Evolutionary conservation across 2,329 filamentous ascomycete genomes (phyloP), one percentile per base, ranked within the genome.

Genomic region (Beauveria bassiana): DNA sequence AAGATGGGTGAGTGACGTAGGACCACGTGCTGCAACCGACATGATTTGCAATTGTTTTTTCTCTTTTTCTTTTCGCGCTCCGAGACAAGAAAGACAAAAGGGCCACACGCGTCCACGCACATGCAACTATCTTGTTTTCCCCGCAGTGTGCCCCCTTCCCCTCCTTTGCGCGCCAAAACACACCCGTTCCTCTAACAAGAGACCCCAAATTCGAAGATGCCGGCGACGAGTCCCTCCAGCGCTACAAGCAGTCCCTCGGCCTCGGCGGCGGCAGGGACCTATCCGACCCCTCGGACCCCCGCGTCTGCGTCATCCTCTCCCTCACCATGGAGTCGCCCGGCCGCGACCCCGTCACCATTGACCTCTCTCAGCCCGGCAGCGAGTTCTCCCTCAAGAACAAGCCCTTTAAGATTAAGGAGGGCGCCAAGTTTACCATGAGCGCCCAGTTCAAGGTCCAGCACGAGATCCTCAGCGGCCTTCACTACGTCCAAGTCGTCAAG

Each of bases 351-450:
- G 93, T 97, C 70, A 89, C 89, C 68, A 93, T 99, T 75, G 91
- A 98, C 71, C 86, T 98, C 47, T 88, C 86, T 62, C 76, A 83
- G 8, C 82, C 89, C 24, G 90, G 87, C 62, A 87, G 90, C 64
- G 83, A 96, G 70, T 80, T 84, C 3, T 84, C 82, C 16, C 87
- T 99, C 67, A 96, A 96, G 80, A 83, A 91, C 72, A 89, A 95
- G 74, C 95, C 95, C 16, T 99, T 99, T 81, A 93, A 85, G 72
- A 97, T 99, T 81, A 99, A 98, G 83, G 95, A 98, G 77, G 92
- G 91, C 61, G 86, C 89, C 68, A 89, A 86, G 69, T 99, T 98
- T 80, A 91, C 89, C 77, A 98, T 98, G 90, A 92, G 90, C 74
- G 93, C 89, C 62, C 85, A 86, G 65, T 99, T 98, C 83, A 89